phyloP scores from a whole-genome alignment of 768 basidiomycete genomes.

The Amyloporia xantha region DNA sequence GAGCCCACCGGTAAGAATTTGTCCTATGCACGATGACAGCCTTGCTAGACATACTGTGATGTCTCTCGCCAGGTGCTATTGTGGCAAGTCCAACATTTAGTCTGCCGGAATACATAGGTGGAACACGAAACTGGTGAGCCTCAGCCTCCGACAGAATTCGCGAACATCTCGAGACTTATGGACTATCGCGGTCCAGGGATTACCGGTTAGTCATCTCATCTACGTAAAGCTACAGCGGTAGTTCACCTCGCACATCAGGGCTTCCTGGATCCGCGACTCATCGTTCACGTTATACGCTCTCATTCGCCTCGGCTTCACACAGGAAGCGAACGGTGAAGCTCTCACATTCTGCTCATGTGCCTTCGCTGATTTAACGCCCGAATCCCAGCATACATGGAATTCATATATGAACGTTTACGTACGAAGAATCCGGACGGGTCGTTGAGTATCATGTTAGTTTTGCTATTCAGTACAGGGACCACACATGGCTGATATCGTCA shows the following conservation, averaged over 20 bases:
- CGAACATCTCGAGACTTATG: too few species aligned
- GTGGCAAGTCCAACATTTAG: conserved; percentile 96
- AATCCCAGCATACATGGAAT: conserved; percentile 74
- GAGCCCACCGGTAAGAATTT: conserved; percentile 69
- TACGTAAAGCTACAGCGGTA: not conserved
- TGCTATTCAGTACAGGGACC: not conserved
- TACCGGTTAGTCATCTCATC: conserved; percentile 2
- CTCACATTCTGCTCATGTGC: conserved; percentile 2
- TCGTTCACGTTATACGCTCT: conserved; percentile 95
- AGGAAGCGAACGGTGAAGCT: conserved; percentile 85
- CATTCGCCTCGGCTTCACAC: conserved; percentile 88
- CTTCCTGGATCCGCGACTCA: conserved; percentile 92
- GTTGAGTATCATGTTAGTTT: conserved; percentile 79
- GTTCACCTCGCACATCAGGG: too few species aligned
- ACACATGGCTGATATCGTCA: not conserved
- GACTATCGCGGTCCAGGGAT: too few species aligned
- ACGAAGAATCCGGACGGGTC: conserved; percentile 87
- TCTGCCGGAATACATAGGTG: conserved; percentile 87
- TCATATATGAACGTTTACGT: conserved; percentile 78
- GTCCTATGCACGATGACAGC: not conserved
- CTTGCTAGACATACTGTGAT: not conserved
- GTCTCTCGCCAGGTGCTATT: conserved; percentile 56
- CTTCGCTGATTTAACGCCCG: not conserved
- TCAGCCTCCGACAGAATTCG: not conserved
- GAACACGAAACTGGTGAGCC: conserved; percentile 76